These are phyloP conservation scores for Helicostylum pulchrum DNA, from an alignment of 192 early-diverging fungal genomes.

Conservation along the genomic window DNA sequence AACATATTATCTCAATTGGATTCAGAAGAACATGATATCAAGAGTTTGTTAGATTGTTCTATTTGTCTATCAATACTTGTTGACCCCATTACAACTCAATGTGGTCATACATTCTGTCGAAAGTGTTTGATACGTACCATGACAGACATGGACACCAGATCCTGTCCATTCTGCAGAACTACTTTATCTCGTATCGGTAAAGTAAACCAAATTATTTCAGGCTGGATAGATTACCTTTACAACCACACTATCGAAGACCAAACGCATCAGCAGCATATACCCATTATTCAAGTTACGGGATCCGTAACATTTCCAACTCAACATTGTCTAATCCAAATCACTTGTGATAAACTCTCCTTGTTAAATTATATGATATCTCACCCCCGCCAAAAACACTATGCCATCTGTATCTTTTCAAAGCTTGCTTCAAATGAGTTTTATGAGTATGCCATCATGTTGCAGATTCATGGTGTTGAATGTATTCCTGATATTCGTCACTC, in stretches of 20 bases:
- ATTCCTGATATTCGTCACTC: conserved; percentile 40
- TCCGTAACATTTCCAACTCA: neutral
- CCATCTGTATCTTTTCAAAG: conserved; percentile 35
- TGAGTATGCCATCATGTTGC: conserved; percentile 47
- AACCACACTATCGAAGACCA: neutral
- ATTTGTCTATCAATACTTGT: conserved; percentile 51
- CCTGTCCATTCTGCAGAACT: conserved; percentile 49
- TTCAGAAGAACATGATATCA: neutral
- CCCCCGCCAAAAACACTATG: conserved; percentile 41
- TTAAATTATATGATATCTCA: conserved; percentile 5
- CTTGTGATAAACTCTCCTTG: neutral
- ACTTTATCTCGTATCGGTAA: conserved; percentile 22
- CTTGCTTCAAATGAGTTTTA: conserved; percentile 25
- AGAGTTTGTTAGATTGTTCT: conserved; percentile 41
- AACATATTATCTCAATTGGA: conserved; percentile 19
- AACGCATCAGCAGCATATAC: neutral
- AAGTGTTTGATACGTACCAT: conserved; percentile 53
- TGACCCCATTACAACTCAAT: conserved; percentile 59
- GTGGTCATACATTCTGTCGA: conserved; percentile 68
- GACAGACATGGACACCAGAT: conserved; percentile 31
- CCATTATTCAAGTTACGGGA: neutral
- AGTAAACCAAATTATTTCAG: conserved; percentile 1
- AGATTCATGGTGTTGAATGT: conserved; percentile 38
- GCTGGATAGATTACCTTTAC: conserved; percentile 1
- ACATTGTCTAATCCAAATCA: neutral